Evolutionary conservation across 805 yeast genomes (phyloP).

Genomic region (Candida oleophila): DNA sequence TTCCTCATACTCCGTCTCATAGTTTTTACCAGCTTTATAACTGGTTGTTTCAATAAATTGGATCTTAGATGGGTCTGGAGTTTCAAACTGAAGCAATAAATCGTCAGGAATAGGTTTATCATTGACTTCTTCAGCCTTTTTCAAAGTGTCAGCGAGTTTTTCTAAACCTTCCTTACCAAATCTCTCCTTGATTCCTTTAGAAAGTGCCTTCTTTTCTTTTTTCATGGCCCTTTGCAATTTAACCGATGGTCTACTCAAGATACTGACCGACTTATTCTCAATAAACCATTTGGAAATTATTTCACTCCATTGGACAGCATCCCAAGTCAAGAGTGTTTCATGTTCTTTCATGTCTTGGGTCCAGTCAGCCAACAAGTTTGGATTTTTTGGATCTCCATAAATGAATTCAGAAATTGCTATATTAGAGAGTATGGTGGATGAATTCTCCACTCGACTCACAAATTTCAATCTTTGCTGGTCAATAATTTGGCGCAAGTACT

Average conservation of each 20-base stretch:
- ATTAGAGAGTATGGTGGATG: slow-evolving; percentile 58
- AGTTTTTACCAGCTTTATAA: slow-evolving; percentile 56
- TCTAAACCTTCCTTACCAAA: slow-evolving; percentile 63
- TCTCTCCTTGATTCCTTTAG: slow-evolving; percentile 47
- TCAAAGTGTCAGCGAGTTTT: slow-evolving; percentile 49
- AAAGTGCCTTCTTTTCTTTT: slow-evolving; percentile 46
- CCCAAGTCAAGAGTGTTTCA: slow-evolving; percentile 60
- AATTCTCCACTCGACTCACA: slow-evolving; percentile 60
- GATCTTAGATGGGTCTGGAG: slow-evolving; percentile 75
- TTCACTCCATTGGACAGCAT: slow-evolving; percentile 62
- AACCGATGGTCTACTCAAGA: slow-evolving; percentile 72
- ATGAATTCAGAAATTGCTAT: slow-evolving; percentile 76
- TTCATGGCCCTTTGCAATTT: slow-evolving; percentile 54
- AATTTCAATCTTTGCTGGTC: slow-evolving; percentile 63
- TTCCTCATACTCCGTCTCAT: slow-evolving; percentile 9
- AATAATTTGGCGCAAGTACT: slow-evolving; percentile 64
- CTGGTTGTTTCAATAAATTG: slow-evolving; percentile 68
- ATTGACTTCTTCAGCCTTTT: slow-evolving; percentile 64
- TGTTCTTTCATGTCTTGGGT: slow-evolving; percentile 58
- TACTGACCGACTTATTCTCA: slow-evolving; percentile 60
- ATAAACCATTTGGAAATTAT: slow-evolving; percentile 54
- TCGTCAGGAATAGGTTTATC: slow-evolving; percentile 75
- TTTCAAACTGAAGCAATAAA: slow-evolving; percentile 58
- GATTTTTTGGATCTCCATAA: slow-evolving; percentile 63
- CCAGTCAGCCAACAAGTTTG: slow-evolving; percentile 56